Base-by-base conservation (phyloP, 1,139 yeast species). In the Pichia cactophila region DNA sequence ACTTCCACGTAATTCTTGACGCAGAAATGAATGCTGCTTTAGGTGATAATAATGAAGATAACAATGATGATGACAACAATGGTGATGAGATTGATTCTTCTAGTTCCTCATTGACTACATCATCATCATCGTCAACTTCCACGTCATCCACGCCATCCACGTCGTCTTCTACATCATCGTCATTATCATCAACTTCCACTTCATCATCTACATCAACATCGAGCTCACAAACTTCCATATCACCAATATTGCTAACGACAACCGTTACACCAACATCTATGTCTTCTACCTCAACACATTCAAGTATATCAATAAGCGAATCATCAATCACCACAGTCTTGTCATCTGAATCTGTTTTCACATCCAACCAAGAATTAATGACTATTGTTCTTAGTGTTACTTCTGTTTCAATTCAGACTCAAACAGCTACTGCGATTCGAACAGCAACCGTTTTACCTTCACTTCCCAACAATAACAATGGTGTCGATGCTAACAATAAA, bases 1-100 rank as follows among this genome's bases (percentile, higher is more conserved):
- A 74, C 56, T 73, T 75, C 57, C 69, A 75, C 46, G 78, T 83
- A 11, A 81, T 72, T 55, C 63, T 67, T 16, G 72, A 67, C 44
- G 65, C 60, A 8, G 58, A 56, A 3, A 49, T 44, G 11, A 46
- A 58, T 41, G 56, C 53, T 2, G 14, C 54, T 43, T 23, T 54
- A 40, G 66, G 62, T 63, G 60, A n/a, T 75, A 29, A 48, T 1
- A 46, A 65, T 75, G 33, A 47, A 1, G 46, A 65, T 6, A 8
- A 38, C 54, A 14, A 12, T 23, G 41, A 38, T 4, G 20, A n/a
- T 17, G 46, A 65, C 4, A 8, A 38, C 54, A 14, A 12, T 23
- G 41, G 17, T 4, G 20, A n/a, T 12, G 20, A 12, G 3, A 20
- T 10, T 75, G 33, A 48, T 1, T 40, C 63, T 3, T 43, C 53